Conservation (phyloP, 208 protist genomes). For the Porcisia hertigi region DNA sequence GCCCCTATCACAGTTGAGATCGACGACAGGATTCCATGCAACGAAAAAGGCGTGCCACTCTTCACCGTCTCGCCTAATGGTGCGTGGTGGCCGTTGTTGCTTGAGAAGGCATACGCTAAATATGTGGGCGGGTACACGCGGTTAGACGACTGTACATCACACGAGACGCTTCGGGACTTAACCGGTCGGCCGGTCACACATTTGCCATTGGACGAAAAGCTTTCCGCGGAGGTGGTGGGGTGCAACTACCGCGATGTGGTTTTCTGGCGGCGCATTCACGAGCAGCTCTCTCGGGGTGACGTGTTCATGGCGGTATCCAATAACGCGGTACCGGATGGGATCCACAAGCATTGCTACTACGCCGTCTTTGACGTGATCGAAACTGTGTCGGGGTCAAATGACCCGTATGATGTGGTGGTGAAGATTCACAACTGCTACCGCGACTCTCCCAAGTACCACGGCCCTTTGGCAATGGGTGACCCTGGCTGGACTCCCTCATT, state of each 20-base stretch:
- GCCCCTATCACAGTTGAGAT: slow-evolving; percentile 69
- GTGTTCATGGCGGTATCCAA: slow-evolving; percentile 69
- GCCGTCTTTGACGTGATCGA: slow-evolving; percentile 68
- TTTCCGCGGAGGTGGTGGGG: slow-evolving; percentile 57
- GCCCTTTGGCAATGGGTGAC: slow-evolving; percentile 43
- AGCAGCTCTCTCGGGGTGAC: slow-evolving; percentile 56
- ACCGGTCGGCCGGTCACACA: slow-evolving; percentile 78
- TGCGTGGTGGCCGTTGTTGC: slow-evolving; percentile 70
- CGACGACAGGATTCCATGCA: slow-evolving; percentile 75
- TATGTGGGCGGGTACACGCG: slow-evolving; percentile 78
- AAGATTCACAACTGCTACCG: slow-evolving; percentile 71
- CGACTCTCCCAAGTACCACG: slow-evolving; percentile 45
- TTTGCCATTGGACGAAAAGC: slow-evolving; percentile 53
- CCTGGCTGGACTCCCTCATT: slow-evolving; percentile 54
- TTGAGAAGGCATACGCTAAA: slow-evolving; percentile 91
- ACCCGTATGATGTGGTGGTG: slow-evolving; percentile 53
- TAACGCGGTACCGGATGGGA: slow-evolving; percentile 37
- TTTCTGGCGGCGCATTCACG: slow-evolving; percentile 64
- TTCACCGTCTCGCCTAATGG: slow-evolving; percentile 43
- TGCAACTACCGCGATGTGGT: slow-evolving; percentile 47
- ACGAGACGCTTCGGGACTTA: slow-evolving; percentile 81
- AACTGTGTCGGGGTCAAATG: slow-evolving; percentile 37
- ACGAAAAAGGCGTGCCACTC: slow-evolving; percentile 38
- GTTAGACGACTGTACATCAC: slow-evolving; percentile 68
- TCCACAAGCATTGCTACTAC: slow-evolving; percentile 75